These are phyloP conservation scores for Suhomyces xylopsoci DNA, from an alignment of 805 yeast species.

Conservation along the genomic window DNA sequence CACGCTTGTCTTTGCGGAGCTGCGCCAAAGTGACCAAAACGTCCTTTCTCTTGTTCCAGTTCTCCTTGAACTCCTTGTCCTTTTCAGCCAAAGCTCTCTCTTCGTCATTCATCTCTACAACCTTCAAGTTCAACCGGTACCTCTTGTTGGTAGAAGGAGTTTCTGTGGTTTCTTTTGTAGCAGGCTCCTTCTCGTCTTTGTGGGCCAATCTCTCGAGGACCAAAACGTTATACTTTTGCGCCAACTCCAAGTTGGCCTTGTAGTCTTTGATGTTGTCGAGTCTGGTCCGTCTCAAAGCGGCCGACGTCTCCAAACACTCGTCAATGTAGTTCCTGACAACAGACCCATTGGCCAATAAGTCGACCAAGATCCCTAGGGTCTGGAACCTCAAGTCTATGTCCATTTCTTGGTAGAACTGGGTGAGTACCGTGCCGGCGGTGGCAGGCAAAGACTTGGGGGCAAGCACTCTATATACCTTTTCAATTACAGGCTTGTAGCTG, in stretches of 20 bases:
- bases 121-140: constrained; percentile 9
- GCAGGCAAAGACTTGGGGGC: constrained; percentile 57
- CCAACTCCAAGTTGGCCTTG: constrained; percentile 50
- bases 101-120: constrained; percentile 39
- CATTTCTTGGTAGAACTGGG: constrained; percentile 55
- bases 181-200: background rate
- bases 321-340: constrained; percentile 65
- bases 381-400: constrained; percentile 53
- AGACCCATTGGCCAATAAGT: constrained; percentile 56
- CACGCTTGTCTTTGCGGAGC: constrained; percentile 46
- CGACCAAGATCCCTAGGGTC: constrained; percentile 59
- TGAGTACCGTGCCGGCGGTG: constrained; percentile 46
- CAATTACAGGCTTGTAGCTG: constrained; percentile 49
- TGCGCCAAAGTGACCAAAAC: constrained; percentile 41
- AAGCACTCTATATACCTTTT: constrained; percentile 47
- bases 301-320: constrained; percentile 60
- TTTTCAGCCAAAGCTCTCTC: constrained; percentile 38
- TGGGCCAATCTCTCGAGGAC: constrained; percentile 19
- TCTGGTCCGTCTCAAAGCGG: constrained; percentile 61
- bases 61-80: constrained; percentile 41
- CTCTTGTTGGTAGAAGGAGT: constrained; percentile 4
- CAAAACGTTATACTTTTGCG: constrained; percentile 31
- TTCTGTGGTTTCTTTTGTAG: background rate
- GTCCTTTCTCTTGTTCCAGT: constrained; percentile 46
- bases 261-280: constrained; percentile 63